phyloP scores from a whole-genome alignment of 1,139 yeast species.

The Eremothecium gossypii region DNA sequence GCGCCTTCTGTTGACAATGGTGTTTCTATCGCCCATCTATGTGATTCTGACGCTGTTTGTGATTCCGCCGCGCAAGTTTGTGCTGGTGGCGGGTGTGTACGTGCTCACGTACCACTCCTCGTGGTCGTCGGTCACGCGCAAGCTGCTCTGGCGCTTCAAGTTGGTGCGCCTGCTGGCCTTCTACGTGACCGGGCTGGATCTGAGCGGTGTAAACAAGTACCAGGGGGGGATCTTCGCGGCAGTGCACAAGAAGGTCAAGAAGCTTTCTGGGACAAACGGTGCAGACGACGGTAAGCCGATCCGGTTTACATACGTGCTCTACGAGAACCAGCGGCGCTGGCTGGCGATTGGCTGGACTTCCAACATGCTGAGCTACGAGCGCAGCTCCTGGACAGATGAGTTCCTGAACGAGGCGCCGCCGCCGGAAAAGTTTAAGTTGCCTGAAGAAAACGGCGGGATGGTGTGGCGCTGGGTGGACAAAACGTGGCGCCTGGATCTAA shows the following conservation, averaged over 20 bases:
- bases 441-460: conserved; percentile 62
- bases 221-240: conserved; percentile 25
- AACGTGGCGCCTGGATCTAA: conserved; percentile 82
- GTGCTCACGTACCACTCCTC: conserved; percentile 78
- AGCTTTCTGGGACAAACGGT: conserved; percentile 13
- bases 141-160: conserved; percentile 75
- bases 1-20: conserved; percentile 70
- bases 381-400: conserved; percentile 97
- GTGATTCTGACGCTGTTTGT: conserved; percentile 58
- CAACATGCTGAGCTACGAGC: conserved; percentile 79
- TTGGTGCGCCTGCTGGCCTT: conserved; percentile 61
- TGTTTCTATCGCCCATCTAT: conserved; percentile 78
- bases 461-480: conserved; percentile 93
- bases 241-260: conserved; percentile 28
- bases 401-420: conserved; percentile 77
- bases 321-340: conserved; percentile 96
- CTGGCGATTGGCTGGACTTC: conserved; percentile 97
- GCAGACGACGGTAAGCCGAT: conserved; percentile 44
- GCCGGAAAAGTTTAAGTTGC: conserved; percentile 69
- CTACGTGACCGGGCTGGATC: conserved; percentile 80
- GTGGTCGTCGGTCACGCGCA: conserved; percentile 72
- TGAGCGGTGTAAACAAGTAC: conserved; percentile 43
- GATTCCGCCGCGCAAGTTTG: conserved; percentile 60
- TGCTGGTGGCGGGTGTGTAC: conserved; percentile 52
- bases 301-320: conserved; percentile 83